Evolutionary conservation across 768 basidiomycete species (phyloP).

Genomic region (Stropharia rugosoannulata): DNA sequence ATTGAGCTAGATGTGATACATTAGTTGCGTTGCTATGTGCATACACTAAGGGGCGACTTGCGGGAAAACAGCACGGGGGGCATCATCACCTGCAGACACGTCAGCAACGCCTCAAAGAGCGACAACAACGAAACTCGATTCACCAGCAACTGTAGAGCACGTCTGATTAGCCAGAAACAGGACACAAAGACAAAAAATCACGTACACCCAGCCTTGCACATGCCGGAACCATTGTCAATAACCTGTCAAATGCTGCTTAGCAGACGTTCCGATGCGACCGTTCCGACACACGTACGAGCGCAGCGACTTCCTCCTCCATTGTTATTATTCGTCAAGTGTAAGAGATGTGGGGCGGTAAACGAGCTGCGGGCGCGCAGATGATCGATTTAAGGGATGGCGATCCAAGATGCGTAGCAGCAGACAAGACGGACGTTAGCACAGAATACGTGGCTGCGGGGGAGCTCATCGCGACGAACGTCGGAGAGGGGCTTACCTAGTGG

Average conservation of each 20-base stretch:
- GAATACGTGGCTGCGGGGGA: slow-evolving; percentile 7
- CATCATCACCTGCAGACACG: slow-evolving; percentile 72
- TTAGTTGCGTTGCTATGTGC: neutral
- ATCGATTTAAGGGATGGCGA: slow-evolving; percentile 21
- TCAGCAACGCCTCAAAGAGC: slow-evolving; percentile 13
- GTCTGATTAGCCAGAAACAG: slow-evolving; percentile 19
- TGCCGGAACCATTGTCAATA: slow-evolving; percentile 95
- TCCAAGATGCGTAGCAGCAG: slow-evolving; percentile 14
- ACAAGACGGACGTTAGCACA: neutral
- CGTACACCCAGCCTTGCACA: slow-evolving; percentile 99
- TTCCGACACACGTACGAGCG: slow-evolving; percentile 48
- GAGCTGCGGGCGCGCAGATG: slow-evolving; percentile 9
- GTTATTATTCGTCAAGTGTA: slow-evolving; percentile 33
- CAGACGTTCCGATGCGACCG: neutral
- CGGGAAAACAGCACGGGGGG: slow-evolving; percentile 93
- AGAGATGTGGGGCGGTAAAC: slow-evolving; percentile 15
- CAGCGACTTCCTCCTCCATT: slow-evolving; percentile 49
- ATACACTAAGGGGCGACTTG: slow-evolving; percentile 42
- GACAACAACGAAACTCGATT: slow-evolving; percentile 8
- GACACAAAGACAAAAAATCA: slow-evolving; percentile 23
- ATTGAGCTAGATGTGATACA: slow-evolving; percentile 61
- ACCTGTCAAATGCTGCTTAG: slow-evolving; percentile 42
- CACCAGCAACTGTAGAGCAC: slow-evolving; percentile 60
- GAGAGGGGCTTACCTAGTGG: slow-evolving; percentile 14
- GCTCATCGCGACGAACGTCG: slow-evolving; percentile 13